phyloP scores from a whole-genome alignment of 139 green algal genomes.

The Nannochloris sp. region DNA sequence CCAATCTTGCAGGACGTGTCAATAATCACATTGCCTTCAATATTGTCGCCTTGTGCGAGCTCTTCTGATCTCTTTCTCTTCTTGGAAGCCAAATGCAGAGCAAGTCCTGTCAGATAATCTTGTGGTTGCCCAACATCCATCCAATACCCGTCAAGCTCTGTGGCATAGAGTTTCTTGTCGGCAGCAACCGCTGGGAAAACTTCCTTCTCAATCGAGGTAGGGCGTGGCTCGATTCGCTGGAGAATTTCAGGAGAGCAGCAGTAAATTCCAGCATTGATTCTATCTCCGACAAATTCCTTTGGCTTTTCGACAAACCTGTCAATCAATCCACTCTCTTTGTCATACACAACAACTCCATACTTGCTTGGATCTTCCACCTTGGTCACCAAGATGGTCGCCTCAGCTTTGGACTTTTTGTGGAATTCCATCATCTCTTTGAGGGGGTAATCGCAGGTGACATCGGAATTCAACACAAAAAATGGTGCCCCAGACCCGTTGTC shows the following conservation, averaged over 20 bases:
- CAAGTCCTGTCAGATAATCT: constrained; percentile 82
- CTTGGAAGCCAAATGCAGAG: constrained; percentile 78
- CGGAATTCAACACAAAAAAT: constrained; percentile 98
- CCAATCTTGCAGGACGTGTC: constrained; percentile 71
- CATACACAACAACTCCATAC: constrained; percentile 93
- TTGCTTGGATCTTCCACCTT: constrained; percentile 88
- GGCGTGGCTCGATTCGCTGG: constrained; percentile 83
- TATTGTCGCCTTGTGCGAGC: constrained; percentile 42
- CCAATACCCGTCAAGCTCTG: constrained; percentile 91
- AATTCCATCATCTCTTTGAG: constrained; percentile 75
- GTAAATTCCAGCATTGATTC: constrained; percentile 99
- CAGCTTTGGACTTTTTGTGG: constrained; percentile 65
- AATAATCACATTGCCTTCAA: constrained; percentile 73
- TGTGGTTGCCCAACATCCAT: constrained; percentile 98
- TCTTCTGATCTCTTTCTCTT: constrained; percentile 33
- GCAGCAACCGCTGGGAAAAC: constrained; percentile 86
- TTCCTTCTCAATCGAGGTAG: constrained; percentile 94
- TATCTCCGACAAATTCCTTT: constrained; percentile 97
- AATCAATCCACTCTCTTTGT: constrained; percentile 61
- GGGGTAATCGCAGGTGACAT: constrained; percentile 95
- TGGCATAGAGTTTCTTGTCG: constrained; percentile 77
- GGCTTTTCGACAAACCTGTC: constrained; percentile 94
- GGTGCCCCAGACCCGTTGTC: constrained; percentile 75
- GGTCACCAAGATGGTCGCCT: constrained; percentile 93
- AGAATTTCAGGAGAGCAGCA: constrained; percentile 72